Percentiles rank a stretch among this genome's conserved stretches.
These are phyloP conservation scores for Cordyceps cateniannulata DNA, from an alignment of 2,329 filamentous ascomycete genomes.

Conservation along the genomic window DNA sequence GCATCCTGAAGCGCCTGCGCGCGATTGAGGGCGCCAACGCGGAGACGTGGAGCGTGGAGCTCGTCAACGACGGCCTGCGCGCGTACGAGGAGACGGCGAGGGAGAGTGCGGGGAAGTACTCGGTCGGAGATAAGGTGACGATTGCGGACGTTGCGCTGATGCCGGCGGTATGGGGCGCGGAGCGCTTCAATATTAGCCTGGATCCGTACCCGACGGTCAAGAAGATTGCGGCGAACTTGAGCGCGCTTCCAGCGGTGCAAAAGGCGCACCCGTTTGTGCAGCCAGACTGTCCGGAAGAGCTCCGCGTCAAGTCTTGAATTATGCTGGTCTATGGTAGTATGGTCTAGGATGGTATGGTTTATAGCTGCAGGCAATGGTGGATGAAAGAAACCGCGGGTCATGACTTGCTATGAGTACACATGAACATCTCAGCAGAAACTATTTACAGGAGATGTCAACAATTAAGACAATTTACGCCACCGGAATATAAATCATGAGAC, in stretches of 20 bases:
- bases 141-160: constrained; percentile 53
- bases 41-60: constrained; percentile 42
- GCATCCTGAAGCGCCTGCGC: constrained; percentile 43
- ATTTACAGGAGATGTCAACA: neutral
- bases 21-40: constrained; percentile 33
- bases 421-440: neutral
- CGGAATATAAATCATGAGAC: neutral
- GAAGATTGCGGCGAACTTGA: constrained; percentile 39
- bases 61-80: constrained; percentile 45
- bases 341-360: neutral
- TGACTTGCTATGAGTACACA: neutral
- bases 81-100: constrained; percentile 46
- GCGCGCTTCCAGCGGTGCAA: constrained; percentile 42
- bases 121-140: constrained; percentile 48
- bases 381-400: neutral
- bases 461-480: too few relatives aligned
- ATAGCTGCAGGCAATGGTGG: neutral
- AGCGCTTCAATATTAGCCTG: constrained; percentile 48
- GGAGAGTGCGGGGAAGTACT: constrained; percentile 41
- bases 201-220: constrained; percentile 39
- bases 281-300: constrained; percentile 37
- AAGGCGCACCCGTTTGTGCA: constrained; percentile 48
- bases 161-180: constrained; percentile 52
- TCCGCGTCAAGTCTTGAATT: constrained; percentile 15
- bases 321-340: neutral